Percentiles rank a stretch among this genome's conserved stretches.
Evolutionary conservation across 2,329 filamentous ascomycete genomes (phyloP).

Genomic region (Pseudogymnoascus sp.): DNA sequence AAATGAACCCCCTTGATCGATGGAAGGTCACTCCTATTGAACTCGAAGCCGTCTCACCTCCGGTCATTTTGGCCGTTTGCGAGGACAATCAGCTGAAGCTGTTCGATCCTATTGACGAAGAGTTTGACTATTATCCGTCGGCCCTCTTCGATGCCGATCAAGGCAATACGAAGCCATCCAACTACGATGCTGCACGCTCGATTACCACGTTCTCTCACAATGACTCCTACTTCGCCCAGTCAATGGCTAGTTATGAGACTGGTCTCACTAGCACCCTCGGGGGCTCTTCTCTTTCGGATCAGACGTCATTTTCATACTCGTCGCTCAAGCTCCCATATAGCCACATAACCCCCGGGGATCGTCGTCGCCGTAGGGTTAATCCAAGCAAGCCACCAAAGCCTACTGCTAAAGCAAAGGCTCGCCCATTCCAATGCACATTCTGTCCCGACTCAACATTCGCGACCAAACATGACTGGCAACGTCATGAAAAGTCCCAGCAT

Average conservation of each 20-base stretch:
- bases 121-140: neutral
- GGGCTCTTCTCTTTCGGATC: slow-evolving; percentile 4
- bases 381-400: slow-evolving; percentile 34
- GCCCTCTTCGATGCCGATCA: neutral
- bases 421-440: slow-evolving; percentile 52
- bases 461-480: slow-evolving; percentile 52
- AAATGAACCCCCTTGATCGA: slow-evolving; percentile 12
- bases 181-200: neutral
- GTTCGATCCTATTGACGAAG: slow-evolving; percentile 4
- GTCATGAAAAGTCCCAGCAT: slow-evolving; percentile 51
- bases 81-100: slow-evolving; percentile 10
- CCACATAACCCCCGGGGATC: slow-evolving; percentile 37
- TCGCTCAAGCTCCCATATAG: slow-evolving; percentile 21
- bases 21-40: slow-evolving; percentile 14
- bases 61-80: slow-evolving; percentile 20
- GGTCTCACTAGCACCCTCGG: slow-evolving; percentile 7
- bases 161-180: neutral
- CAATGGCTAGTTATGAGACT: slow-evolving; percentile 13
- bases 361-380: slow-evolving; percentile 46
- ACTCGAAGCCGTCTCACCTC: slow-evolving; percentile 10
- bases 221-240: slow-evolving; percentile 10
- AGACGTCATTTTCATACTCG: slow-evolving; percentile 7
- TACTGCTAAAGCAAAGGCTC: slow-evolving; percentile 26
- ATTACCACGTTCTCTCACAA: slow-evolving; percentile 4
- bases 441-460: slow-evolving; percentile 46